Conservation (phyloP, 768 basidiomycete species). For the Suillus americanus region DNA sequence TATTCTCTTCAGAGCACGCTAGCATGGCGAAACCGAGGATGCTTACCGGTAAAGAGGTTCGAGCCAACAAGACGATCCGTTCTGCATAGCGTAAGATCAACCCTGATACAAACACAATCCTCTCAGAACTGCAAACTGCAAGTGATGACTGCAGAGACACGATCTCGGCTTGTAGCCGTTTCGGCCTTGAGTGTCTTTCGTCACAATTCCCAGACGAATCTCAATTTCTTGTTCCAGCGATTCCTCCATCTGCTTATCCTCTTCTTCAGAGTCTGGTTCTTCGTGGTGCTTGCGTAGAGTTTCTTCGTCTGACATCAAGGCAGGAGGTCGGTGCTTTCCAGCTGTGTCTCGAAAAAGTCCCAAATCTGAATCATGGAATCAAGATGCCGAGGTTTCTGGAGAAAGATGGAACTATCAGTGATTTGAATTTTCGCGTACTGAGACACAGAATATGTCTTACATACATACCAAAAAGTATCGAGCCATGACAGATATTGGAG, state of each 20-base stretch:
- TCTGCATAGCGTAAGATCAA: slow-evolving; percentile 95
- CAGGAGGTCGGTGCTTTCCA: no score
- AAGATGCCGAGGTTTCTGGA: no score
- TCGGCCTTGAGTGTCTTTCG: slow-evolving; percentile 86
- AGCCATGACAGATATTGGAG: no score
- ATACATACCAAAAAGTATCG: no score
- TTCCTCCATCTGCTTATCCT: slow-evolving; percentile 36
- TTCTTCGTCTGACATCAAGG: no score
- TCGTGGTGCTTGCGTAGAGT: no score
- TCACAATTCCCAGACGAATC: slow-evolving; percentile 67
- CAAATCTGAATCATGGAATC: no score
- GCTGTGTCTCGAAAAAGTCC: no score
- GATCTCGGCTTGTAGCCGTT: slow-evolving; percentile 86
- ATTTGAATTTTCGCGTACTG: no score
- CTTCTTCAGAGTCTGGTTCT: no score
- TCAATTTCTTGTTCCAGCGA: slow-evolving; percentile 97
- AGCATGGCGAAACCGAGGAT: background rate
- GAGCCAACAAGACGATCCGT: slow-evolving; percentile 96
- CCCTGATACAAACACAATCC: slow-evolving; percentile 56
- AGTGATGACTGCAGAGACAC: slow-evolving; percentile 88
- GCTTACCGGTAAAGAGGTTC: slow-evolving; percentile 81
- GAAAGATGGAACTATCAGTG: no score
- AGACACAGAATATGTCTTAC: no score
- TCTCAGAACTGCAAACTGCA: slow-evolving; percentile 57
- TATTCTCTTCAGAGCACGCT: background rate